These are phyloP conservation scores for Plasmodium sp. DNA, from an alignment of 169 alveolate genomes.

Conservation along the genomic window DNA sequence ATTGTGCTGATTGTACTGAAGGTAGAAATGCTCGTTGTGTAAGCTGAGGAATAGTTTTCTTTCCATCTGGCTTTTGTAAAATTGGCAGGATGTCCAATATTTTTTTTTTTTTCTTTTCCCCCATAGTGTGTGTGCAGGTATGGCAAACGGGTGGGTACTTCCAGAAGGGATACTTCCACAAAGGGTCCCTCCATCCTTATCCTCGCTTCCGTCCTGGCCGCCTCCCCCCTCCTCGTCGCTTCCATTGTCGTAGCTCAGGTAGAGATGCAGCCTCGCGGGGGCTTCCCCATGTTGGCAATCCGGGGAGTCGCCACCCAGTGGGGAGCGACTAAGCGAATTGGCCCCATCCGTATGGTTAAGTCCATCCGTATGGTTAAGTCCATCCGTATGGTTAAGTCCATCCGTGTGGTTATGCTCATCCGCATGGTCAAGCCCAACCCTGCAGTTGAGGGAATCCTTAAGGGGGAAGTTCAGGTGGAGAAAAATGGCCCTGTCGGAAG, in stretches of 20 bases:
- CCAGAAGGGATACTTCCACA: not conserved
- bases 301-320: not conserved
- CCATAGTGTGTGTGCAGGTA: not conserved
- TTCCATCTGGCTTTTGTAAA: constrained; percentile 4
- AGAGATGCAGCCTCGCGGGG: not conserved
- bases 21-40: not conserved
- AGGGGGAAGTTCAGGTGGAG: constrained; percentile 32
- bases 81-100: not conserved
- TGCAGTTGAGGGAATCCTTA: not conserved
- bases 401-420: not conserved
- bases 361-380: not conserved
- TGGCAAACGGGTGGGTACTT: not conserved
- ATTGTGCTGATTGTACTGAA: not conserved
- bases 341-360: not conserved
- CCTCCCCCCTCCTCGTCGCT: not conserved
- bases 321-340: not conserved
- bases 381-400: too few species aligned
- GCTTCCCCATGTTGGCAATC: not conserved
- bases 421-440: not conserved
- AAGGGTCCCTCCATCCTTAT: not conserved
- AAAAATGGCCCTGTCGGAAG: not conserved
- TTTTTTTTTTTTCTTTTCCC: not conserved
- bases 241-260: not conserved
- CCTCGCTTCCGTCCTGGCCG: not conserved
- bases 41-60: constrained; percentile 21